phyloP scores from a whole-genome alignment of 208 protist genomes.

The Porcisia deanei region DNA sequence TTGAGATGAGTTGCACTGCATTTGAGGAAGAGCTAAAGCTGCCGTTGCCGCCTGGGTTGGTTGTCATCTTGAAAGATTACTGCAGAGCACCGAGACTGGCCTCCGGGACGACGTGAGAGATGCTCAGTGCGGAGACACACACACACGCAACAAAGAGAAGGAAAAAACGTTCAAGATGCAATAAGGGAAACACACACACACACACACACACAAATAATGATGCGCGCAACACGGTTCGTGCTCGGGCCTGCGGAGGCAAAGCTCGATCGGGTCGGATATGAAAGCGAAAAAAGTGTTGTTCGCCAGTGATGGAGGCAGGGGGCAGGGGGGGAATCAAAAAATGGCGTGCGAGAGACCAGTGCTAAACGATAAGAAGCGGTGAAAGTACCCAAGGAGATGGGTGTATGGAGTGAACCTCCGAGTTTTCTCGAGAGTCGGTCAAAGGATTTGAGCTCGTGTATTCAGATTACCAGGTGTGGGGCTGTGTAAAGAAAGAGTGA shows the following conservation, averaged over 20 bases:
- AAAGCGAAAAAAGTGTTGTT: conserved; percentile 3
- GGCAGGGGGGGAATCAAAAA: not conserved
- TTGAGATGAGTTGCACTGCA: conserved; percentile 70
- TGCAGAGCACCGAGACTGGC: not conserved
- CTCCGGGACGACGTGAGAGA: not conserved
- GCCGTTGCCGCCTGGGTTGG: conserved; percentile 29
- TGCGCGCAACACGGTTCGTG: not conserved
- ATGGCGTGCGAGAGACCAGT: not conserved
- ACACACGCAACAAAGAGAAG: not conserved
- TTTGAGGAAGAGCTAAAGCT: conserved; percentile 46
- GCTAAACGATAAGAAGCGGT: not conserved
- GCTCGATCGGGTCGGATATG: not conserved
- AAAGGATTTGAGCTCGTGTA: not conserved
- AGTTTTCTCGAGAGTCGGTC: not conserved
- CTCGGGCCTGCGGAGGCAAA: not conserved
- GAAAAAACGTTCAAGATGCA: conserved; percentile 1
- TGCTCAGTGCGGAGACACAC: not conserved
- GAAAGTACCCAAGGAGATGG: not conserved
- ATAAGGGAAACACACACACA: too few relatives aligned
- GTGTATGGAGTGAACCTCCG: not conserved
- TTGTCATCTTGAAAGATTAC: conserved; percentile 7
- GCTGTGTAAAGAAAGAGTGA: not conserved
- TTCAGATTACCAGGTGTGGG: too few relatives aligned
- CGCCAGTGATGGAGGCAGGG: not conserved
- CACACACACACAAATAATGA: not conserved